Evolutionary conservation across 441 rosid genomes (phyloP), one percentile per base, ranked within the genome.

Genomic region (Corymbia citriodora): DNA sequence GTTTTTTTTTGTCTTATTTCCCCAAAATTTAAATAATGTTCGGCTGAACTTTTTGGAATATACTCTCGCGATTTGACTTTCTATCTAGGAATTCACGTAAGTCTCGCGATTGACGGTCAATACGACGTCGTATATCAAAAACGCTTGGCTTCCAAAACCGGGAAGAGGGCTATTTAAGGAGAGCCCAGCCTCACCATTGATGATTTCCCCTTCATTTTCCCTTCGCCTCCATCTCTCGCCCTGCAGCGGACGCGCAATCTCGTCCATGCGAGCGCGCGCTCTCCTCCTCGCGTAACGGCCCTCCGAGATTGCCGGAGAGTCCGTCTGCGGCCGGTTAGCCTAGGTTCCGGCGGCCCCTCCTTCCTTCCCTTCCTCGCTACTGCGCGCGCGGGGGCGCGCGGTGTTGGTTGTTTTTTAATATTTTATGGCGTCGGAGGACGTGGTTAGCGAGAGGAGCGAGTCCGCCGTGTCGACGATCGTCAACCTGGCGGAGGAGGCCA

Each of bases 401-500:
- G 61, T 15, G 65, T 59, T 59, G 65, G 65, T 59, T 29, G 6
- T 59, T 25, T 55, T 49, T 59, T 25, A 3, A 40, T 6, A 18
- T 53, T 87, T 86, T 12, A 91, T 91, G 92, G 90, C 87, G 63
- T 91, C 92, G 59, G 90, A 91, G 89, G 92, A 91, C 61, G 90
- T 72, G 52, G 61, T 61, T 54, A 29, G 91, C 68, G 87, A 91
- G 89, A 57, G 89, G 83, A 91, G 89, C 81, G 90, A 91, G 89
- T 85, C 90, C 63, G 92, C 92, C 50, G 92, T 91, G 9, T 85
- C 90, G 14, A 89, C 87, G 89, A 89, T 91, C 89, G 92, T 89
- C 79, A 91, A 91, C 81, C 92, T 91, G 55, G 90, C 90, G 81
- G 92, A 89, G 92, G 92, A 91, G 89, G 92, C 92, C 27, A 49